Conservation (phyloP, 1,284 basidiomycete species). For the Gymnopus androsaceus region DNA sequence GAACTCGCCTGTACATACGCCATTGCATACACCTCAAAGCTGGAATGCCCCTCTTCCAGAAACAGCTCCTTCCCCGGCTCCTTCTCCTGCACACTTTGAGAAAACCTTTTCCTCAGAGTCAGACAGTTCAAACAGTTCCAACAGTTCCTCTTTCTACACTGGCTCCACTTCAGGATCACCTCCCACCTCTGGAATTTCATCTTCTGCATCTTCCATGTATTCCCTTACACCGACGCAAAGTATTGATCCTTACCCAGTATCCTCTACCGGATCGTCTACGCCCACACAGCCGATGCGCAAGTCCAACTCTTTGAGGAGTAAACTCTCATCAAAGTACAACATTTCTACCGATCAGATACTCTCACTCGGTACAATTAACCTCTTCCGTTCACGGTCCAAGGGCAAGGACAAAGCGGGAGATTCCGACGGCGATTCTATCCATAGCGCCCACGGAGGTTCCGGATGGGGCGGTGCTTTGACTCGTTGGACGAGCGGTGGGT, state of each 20-base stretch:
- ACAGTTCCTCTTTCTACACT: slow-evolving; percentile 18
- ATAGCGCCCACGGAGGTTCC: slow-evolving; percentile 4
- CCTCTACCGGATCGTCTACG: slow-evolving; percentile 16
- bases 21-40: background rate
- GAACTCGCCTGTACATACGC: background rate
- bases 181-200: slow-evolving; percentile 22
- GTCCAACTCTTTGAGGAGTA: slow-evolving; percentile 19
- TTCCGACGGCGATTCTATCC: background rate
- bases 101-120: slow-evolving; percentile 11
- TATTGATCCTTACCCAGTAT: slow-evolving; percentile 22
- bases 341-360: slow-evolving; percentile 44
- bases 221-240: slow-evolving; percentile 37
- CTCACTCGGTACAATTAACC: slow-evolving; percentile 44
- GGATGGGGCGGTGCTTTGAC: slow-evolving; percentile 9
- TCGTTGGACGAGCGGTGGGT: slow-evolving; percentile 14
- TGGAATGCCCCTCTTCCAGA: slow-evolving; percentile 1
- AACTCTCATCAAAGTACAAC: slow-evolving; percentile 17
- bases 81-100: slow-evolving; percentile 22
- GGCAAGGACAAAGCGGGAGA: slow-evolving; percentile 9
- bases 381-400: slow-evolving; percentile 47
- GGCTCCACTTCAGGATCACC: slow-evolving; percentile 20
- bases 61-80: slow-evolving; percentile 29
- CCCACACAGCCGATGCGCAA: slow-evolving; percentile 19
- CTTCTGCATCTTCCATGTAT: slow-evolving; percentile 18
- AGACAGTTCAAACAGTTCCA: slow-evolving; percentile 24